A percentile compares a stretch with the other conserved stretches of the same genome.
These are phyloP conservation scores for Isoetes taiwanensis DNA, from an alignment of 75 land plant genomes.

Conservation along the genomic window DNA sequence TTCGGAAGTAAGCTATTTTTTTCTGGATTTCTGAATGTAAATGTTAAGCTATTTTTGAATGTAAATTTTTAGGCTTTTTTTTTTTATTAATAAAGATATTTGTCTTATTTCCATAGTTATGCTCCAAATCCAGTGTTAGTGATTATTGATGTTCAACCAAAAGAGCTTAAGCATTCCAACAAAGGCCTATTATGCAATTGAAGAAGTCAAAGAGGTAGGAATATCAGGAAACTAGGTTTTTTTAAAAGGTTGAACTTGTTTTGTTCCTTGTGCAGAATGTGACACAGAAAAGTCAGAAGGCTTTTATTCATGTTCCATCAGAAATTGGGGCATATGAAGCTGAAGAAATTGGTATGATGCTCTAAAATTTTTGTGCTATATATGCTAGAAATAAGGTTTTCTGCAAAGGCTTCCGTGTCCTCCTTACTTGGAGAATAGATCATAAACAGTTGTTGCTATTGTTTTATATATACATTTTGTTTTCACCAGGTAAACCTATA, in stretches of 20 bases:
- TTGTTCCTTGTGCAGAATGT: constrained; percentile 52
- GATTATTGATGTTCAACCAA: constrained; percentile 95
- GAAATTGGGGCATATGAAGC: constrained; percentile 99
- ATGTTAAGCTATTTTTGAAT: too few relatives aligned
- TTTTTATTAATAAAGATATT: background rate
- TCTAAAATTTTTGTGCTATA: too few relatives aligned
- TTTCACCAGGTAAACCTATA: too few relatives aligned
- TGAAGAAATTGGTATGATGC: constrained; percentile 81
- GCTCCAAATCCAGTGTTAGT: constrained; percentile 91
- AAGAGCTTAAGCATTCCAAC: constrained; percentile 93
- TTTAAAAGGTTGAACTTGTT: background rate
- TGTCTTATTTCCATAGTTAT: constrained; percentile 36
- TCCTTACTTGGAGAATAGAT: too few relatives aligned
- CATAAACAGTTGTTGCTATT: too few relatives aligned
- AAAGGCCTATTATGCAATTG: constrained; percentile 90
- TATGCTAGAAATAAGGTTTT: too few relatives aligned
- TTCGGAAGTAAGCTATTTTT: constrained; percentile 51
- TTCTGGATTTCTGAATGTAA: background rate
- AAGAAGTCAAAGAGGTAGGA: constrained; percentile 91
- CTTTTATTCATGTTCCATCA: constrained; percentile 89
- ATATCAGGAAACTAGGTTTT: background rate
- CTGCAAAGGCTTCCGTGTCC: too few relatives aligned
- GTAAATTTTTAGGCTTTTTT: too few relatives aligned
- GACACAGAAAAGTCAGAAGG: constrained; percentile 92
- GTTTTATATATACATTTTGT: too few relatives aligned